Conservation (phyloP, 2,329 filamentous ascomycete genomes). For the Arachnomyces sp. region DNA sequence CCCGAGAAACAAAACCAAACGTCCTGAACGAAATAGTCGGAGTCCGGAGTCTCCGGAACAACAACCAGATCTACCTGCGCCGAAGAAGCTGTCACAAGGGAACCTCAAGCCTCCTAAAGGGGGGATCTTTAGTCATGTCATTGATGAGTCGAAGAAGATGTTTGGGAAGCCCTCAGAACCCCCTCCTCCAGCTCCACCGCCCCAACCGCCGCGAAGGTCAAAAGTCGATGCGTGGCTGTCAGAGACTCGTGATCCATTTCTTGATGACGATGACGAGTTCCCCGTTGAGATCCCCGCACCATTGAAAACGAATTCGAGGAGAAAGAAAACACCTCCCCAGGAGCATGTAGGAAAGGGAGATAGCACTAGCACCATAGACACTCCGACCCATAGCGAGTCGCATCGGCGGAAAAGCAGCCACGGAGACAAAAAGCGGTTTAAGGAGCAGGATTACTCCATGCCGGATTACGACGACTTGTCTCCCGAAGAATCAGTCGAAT, state of each 20-base stretch:
- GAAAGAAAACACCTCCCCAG: slow-evolving; percentile 15
- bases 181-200: slow-evolving; percentile 29
- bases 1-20: neutral
- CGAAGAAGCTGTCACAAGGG: neutral
- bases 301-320: slow-evolving; percentile 32
- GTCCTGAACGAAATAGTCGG: neutral
- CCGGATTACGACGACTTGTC: neutral
- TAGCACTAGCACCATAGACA: too few relatives aligned
- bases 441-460: slow-evolving; percentile 7
- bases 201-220: slow-evolving; percentile 33
- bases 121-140: slow-evolving; percentile 36
- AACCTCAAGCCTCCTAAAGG: slow-evolving; percentile 29
- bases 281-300: slow-evolving; percentile 33
- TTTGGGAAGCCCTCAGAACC: slow-evolving; percentile 34
- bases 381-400: too few relatives aligned
- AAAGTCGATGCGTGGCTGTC: slow-evolving; percentile 57
- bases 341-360: too few relatives aligned
- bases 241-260: slow-evolving; percentile 47
- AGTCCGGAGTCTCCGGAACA: too few relatives aligned
- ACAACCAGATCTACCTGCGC: too few relatives aligned
- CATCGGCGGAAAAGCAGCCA: slow-evolving; percentile 18
- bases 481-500: slow-evolving; percentile 10
- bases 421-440: slow-evolving; percentile 17
- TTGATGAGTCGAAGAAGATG: slow-evolving; percentile 37
- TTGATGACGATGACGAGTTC: slow-evolving; percentile 30